Conservation (phyloP, 257 asterid species). For the Salvia miltiorrhiza region DNA sequence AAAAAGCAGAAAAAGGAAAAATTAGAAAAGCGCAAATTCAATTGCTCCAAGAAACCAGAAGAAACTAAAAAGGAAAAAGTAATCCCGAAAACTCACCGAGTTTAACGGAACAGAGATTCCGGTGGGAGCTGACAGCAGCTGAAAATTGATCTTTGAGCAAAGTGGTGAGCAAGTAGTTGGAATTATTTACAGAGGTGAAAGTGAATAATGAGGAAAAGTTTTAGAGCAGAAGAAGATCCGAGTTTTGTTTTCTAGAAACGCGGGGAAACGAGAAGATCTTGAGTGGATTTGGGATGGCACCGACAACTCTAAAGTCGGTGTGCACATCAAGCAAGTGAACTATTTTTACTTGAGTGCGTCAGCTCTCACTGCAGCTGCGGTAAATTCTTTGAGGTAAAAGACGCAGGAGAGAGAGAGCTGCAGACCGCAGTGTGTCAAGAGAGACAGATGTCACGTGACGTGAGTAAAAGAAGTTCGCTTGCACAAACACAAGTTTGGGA, state of each 20-base stretch:
- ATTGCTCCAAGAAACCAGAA: conserved; percentile 9
- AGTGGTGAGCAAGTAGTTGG: conserved; percentile 14
- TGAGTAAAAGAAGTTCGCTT: conserved; percentile 15
- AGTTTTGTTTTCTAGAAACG: neutral
- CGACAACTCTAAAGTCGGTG: conserved; percentile 22
- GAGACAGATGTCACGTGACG: conserved; percentile 1
- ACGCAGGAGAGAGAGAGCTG: neutral
- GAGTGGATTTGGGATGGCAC: conserved; percentile 16
- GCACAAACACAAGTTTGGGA: conserved; percentile 2
- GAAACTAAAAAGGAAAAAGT: neutral
- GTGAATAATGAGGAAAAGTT: conserved; percentile 18
- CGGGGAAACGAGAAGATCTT: conserved; percentile 15
- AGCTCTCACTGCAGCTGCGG: conserved; percentile 12
- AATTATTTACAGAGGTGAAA: conserved; percentile 13
- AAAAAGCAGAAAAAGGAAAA: neutral
- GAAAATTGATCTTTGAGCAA: conserved; percentile 13
- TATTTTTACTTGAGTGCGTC: conserved; percentile 7
- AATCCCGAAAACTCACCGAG: conserved; percentile 23
- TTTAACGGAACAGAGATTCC: neutral
- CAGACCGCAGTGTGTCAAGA: neutral
- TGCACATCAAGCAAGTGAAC: neutral
- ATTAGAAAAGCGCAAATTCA: neutral
- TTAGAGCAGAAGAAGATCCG: conserved; percentile 7
- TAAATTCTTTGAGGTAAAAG: conserved; percentile 13
- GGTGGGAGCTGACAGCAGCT: conserved; percentile 15